Evolutionary conservation across 2,329 filamentous ascomycete genomes (phyloP), one percentile per base, ranked within the genome.

Genomic region (Colletotrichum lini): DNA sequence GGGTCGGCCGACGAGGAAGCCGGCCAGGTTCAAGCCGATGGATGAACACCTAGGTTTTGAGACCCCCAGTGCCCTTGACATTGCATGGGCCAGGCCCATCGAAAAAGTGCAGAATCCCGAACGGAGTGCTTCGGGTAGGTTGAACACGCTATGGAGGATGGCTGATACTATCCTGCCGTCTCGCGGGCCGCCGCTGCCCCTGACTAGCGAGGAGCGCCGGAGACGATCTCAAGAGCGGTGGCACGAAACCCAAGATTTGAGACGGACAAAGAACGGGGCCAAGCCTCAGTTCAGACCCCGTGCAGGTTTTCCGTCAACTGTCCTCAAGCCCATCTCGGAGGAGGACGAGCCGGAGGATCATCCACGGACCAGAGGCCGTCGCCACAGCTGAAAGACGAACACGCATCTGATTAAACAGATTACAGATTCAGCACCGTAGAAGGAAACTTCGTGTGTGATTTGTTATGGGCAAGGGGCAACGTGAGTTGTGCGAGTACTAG

Each of bases 291-390:
- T n/a, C n/a, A 57, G 30, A 30, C 23, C 54, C 13, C n/a, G 7
- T 23, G 7, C 16, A 8, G 42, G 3, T 15, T n/a, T 23, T 8
- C 23, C 18, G 45, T 4, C 10, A 10, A n/a, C 9, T 18, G 21
- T 16, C n/a, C 59, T 62, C 9, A 10, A 42, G 8, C 13, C 35
- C n/a, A 52, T 62, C 35, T 8, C n/a, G n/a, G 59, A 62, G 35
- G 15, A 23, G 59, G 16, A 50, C 21, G 18, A 4, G 35, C 3
- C 59, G 9, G 45, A 52, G 5, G 59, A 26, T 15, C 16, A 26
- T 15, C 18, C 4, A 21, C 16, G 59, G n/a, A n/a, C 26, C 16
- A 9, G 18, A 26, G n/a, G 6, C 15, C 21, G 45, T 12, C 35
- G 35, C 16, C 9, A 40, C 15, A 13, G n/a, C 4, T 40, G n/a